Base-by-base conservation (phyloP, 495 filamentous ascomycete species). In the Tuber umbilicatum region DNA sequence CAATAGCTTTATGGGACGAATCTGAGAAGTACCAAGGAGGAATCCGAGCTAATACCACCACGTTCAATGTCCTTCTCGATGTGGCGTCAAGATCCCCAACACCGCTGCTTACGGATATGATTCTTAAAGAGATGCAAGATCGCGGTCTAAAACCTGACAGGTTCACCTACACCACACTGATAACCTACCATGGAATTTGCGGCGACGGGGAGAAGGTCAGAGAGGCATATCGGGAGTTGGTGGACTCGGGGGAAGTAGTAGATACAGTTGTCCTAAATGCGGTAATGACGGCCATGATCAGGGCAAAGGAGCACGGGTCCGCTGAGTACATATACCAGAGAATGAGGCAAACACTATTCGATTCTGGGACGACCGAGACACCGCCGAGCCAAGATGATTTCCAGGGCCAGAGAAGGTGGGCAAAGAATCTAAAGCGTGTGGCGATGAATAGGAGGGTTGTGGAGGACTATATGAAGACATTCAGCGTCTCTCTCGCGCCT, bases 61-160 rank as follows among this genome's bases (percentile, higher is more conserved):
- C 94, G 2, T 97, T 98, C 85, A 94, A 92, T 83, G 91, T 97
- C 72, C 88, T 99, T 41, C 97, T 97, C 77, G 92, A 97, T 81
- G 87, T 92, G 23, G 94, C 94, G 42, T 88, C 91, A 68, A 96
- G 94, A 83, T 89, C 93, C 2, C 89, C 90, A 35, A 94, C 95
- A 78, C 94, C 91, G 72, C 84, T 84, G 2, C 89, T 98, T 50
- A 93, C 92, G 1, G 91, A 97, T 78, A 91, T 92, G 84, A 87
- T 98, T 19, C 87, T 94, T 76, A 85, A 88, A 71, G 94, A 98
- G 83, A 94, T 97, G 90, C 83, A 86, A 39, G 85, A 80, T 14
- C 90, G 95, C 43, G 86, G 88, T 0, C 82, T 94, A 70, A 74
- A 79, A 14, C 88, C 89, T 73, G 90, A 90, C 80, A 89, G 94